Conservation (phyloP, 2,329 filamentous ascomycete species). For the Incumbomyces delicatus region DNA sequence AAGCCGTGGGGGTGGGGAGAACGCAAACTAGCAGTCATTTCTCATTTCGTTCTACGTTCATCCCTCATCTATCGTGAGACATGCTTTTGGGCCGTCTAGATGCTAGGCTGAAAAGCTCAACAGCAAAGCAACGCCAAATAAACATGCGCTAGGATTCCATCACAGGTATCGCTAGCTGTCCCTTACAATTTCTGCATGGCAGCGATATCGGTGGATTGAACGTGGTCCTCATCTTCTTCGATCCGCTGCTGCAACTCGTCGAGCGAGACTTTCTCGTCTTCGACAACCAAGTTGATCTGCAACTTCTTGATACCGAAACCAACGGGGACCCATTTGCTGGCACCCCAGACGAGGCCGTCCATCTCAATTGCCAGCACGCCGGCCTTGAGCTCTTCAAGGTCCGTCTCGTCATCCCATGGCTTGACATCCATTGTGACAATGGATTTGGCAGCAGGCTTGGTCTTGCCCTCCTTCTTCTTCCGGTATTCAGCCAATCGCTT, state of each 20-base stretch:
- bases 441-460: slow-evolving; percentile 89
- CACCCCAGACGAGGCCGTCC: slow-evolving; percentile 95
- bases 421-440: slow-evolving; percentile 93
- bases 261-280: slow-evolving; percentile 90
- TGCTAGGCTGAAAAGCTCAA: background rate
- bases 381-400: slow-evolving; percentile 72
- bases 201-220: slow-evolving; percentile 86
- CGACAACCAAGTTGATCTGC: slow-evolving; percentile 94
- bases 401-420: slow-evolving; percentile 97
- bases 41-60: background rate
- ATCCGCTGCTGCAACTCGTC: slow-evolving; percentile 83
- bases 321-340: slow-evolving; percentile 75
- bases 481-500: slow-evolving; percentile 87
- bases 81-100: slow-evolving; percentile 8
- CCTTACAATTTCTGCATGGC: slow-evolving; percentile 88
- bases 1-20: background rate
- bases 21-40: background rate
- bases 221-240: slow-evolving; percentile 79
- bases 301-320: slow-evolving; percentile 99
- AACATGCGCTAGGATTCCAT: background rate
- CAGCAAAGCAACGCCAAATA: slow-evolving; percentile 2
- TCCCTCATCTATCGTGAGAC: slow-evolving; percentile 4
- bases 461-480: slow-evolving; percentile 93
- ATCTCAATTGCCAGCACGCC: slow-evolving; percentile 74
- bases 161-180: background rate